Evolutionary conservation across 2,329 filamentous ascomycete species (phyloP).

Genomic region (Fusarium sarcochroum): DNA sequence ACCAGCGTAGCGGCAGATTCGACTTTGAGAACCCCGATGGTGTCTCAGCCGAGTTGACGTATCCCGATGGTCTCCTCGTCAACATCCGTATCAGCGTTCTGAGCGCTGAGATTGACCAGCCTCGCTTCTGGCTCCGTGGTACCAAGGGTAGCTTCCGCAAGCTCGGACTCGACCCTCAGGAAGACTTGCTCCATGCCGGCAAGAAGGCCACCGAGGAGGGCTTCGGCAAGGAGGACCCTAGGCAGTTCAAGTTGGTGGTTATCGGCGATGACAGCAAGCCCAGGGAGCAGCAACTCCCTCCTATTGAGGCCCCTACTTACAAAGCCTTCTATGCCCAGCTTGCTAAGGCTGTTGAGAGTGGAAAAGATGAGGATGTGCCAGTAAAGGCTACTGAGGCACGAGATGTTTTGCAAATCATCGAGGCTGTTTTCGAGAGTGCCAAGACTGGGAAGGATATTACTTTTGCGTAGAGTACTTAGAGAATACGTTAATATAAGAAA

Average conservation of each 20-base stretch:
- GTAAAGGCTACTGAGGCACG: conserved; percentile 67
- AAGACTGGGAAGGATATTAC: conserved; percentile 62
- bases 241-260: conserved; percentile 71
- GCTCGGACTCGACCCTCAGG: conserved; percentile 78
- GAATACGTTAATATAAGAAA: neutral
- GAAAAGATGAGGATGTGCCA: conserved; percentile 65
- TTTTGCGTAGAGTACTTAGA: conserved; percentile 44
- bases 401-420: conserved; percentile 67
- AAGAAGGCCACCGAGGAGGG: conserved; percentile 70
- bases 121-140: conserved; percentile 83
- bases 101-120: conserved; percentile 77
- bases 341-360: conserved; percentile 62
- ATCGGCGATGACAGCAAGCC: conserved; percentile 66
- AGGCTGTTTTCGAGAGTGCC: conserved; percentile 66
- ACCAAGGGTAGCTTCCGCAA: conserved; percentile 83
- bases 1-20: conserved; percentile 68
- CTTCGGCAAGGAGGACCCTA: conserved; percentile 75
- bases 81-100: conserved; percentile 78
- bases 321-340: conserved; percentile 74
- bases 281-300: conserved; percentile 65
- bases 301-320: conserved; percentile 77
- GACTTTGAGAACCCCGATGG: conserved; percentile 68
- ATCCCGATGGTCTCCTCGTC: conserved; percentile 73
- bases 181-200: conserved; percentile 78
- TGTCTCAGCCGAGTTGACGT: conserved; percentile 76